Conservation (phyloP, 2,329 filamentous ascomycete species). For the Exophiala sp. region DNA sequence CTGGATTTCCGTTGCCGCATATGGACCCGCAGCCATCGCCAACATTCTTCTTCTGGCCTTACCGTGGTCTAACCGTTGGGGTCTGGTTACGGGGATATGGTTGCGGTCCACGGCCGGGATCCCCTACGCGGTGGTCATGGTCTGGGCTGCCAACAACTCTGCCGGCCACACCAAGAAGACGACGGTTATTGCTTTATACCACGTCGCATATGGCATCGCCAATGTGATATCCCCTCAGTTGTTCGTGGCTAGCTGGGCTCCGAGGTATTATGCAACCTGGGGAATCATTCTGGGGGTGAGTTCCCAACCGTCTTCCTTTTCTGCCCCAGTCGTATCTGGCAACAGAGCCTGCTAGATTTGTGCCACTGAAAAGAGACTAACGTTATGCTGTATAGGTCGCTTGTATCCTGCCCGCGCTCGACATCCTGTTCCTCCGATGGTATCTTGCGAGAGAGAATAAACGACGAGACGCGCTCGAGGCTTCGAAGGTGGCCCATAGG, state of each 20-base stretch:
- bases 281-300: constrained; percentile 31
- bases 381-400: constrained; percentile 33
- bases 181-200: constrained; percentile 55
- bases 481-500: constrained; percentile 10
- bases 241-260: constrained; percentile 50
- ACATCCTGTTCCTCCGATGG: constrained; percentile 39
- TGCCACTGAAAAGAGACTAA: constrained; percentile 23
- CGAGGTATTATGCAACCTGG: constrained; percentile 38
- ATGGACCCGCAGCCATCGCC: constrained; percentile 36
- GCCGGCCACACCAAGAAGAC: constrained; percentile 58
- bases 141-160: constrained; percentile 41
- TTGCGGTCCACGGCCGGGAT: constrained; percentile 37
- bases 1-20: constrained; percentile 32
- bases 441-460: constrained; percentile 46
- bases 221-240: constrained; percentile 59
- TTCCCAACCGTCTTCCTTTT: constrained; percentile 15
- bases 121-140: constrained; percentile 38
- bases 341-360: no score
- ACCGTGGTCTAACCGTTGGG: constrained; percentile 38
- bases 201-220: constrained; percentile 54
- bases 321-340: no score
- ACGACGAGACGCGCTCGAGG: constrained; percentile 39
- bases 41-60: constrained; percentile 36
- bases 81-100: constrained; percentile 36
- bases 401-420: constrained; percentile 37